Evolutionary conservation across 176 grass and related monocot species (phyloP).

Genomic region (Triticum turgidum): DNA sequence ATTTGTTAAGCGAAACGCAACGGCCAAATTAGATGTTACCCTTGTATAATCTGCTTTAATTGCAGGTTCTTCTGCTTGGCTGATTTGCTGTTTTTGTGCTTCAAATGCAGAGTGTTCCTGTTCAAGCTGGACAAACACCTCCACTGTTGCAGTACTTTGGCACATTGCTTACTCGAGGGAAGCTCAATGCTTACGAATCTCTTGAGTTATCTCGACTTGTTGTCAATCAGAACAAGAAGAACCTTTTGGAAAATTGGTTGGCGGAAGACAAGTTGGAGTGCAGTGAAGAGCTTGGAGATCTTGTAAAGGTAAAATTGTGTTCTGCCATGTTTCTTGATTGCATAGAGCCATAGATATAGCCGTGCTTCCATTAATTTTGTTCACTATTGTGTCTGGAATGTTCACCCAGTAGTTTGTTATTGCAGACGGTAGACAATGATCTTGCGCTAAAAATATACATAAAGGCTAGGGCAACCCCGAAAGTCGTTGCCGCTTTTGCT

Average conservation of each 20-base stretch:
- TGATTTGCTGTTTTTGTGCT: not conserved
- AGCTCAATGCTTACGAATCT: conserved; percentile 90
- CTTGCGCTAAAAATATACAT: conserved; percentile 98
- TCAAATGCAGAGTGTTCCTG: conserved; percentile 79
- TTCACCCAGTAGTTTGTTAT: not conserved
- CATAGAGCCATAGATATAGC: not conserved
- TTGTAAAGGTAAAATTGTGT: conserved; percentile 61
- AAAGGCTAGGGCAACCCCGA: conserved; percentile 96
- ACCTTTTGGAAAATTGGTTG: conserved; percentile 92
- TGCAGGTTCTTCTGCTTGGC: conserved; percentile 8
- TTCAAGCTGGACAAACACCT: conserved; percentile 88
- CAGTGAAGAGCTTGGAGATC: conserved; percentile 93
- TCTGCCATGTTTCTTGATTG: not conserved
- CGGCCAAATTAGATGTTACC: not conserved
- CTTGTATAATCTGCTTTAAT: conserved; percentile 7
- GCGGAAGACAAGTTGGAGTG: conserved; percentile 95
- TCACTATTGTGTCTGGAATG: not conserved
- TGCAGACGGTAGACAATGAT: conserved; percentile 99
- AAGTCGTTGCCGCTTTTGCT: conserved; percentile 99
- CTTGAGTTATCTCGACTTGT: conserved; percentile 93
- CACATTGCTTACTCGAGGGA: conserved; percentile 83
- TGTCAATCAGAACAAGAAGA: conserved; percentile 99
- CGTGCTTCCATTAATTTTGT: not conserved
- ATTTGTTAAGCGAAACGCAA: not conserved
- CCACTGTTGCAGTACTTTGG: conserved; percentile 93